Conservation (phyloP, 306 rosid genomes). For the Vicia sativa region DNA sequence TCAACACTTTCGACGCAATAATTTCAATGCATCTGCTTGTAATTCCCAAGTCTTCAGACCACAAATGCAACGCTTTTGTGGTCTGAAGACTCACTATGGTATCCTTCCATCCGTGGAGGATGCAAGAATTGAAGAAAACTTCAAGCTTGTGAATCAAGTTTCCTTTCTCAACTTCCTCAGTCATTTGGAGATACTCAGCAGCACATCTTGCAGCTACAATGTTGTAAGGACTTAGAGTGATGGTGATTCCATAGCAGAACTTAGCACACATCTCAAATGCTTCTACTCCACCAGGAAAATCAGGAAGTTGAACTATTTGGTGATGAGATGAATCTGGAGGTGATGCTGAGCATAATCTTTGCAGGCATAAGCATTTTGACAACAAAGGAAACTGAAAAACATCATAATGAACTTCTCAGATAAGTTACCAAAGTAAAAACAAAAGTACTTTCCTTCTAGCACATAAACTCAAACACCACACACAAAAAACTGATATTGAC, state of each 20-base stretch:
- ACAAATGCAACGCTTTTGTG: slow-evolving; percentile 69
- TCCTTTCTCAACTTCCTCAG: slow-evolving; percentile 94
- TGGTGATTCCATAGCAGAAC: slow-evolving; percentile 90
- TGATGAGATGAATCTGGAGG: slow-evolving; percentile 67
- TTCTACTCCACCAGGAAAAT: slow-evolving; percentile 85
- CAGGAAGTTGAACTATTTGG: slow-evolving; percentile 80
- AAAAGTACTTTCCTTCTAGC: background rate
- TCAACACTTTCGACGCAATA: slow-evolving; percentile 69
- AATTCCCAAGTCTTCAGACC: slow-evolving; percentile 88
- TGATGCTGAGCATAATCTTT: slow-evolving; percentile 76
- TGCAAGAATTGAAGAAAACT: slow-evolving; percentile 85
- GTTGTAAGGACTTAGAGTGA: slow-evolving; percentile 94
- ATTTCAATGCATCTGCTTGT: slow-evolving; percentile 85
- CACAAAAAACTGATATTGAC: background rate
- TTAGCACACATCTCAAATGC: slow-evolving; percentile 93
- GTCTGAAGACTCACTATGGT: slow-evolving; percentile 80
- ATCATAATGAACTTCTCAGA: slow-evolving; percentile 43
- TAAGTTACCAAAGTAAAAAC: slow-evolving; percentile 8
- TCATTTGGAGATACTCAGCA: slow-evolving; percentile 91
- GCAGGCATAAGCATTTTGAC: slow-evolving; percentile 84
- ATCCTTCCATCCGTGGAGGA: slow-evolving; percentile 95
- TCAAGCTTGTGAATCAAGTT: slow-evolving; percentile 83
- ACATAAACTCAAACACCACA: background rate
- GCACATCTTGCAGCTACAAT: slow-evolving; percentile 83
- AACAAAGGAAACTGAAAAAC: slow-evolving; percentile 85